Evolutionary conservation across 2,329 filamentous ascomycete species (phyloP).

Genomic region (Aspergillus thermomutatus): DNA sequence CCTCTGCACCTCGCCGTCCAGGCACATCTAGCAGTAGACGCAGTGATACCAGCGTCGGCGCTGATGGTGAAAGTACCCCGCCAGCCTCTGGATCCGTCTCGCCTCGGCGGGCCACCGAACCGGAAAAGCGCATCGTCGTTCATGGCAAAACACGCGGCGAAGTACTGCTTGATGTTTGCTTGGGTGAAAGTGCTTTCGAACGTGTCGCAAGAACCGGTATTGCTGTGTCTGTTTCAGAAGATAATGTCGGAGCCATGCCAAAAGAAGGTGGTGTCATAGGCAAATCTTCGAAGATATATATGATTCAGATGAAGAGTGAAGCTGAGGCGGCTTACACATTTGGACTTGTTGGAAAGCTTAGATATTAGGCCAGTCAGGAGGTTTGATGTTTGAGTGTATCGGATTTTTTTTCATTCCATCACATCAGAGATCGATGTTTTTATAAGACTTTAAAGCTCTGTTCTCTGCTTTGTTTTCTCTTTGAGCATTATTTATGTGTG

Average conservation of each 20-base stretch:
- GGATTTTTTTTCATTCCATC: neutral
- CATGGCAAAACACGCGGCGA: conserved; percentile 64
- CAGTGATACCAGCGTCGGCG: conserved; percentile 24
- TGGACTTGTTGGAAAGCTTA: conserved; percentile 50
- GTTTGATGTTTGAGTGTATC: conserved; percentile 1
- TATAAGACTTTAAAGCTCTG: neutral
- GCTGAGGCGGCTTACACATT: conserved; percentile 55
- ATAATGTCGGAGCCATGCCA: conserved; percentile 59
- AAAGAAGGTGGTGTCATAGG: conserved; percentile 57
- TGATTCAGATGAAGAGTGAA: conserved; percentile 60
- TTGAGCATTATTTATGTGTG: neutral
- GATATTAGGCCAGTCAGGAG: conserved; percentile 47
- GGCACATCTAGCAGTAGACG: conserved; percentile 51
- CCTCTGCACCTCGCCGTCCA: conserved; percentile 29
- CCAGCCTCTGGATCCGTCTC: conserved; percentile 30
- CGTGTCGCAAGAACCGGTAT: conserved; percentile 80
- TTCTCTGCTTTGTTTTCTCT: neutral
- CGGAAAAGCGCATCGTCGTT: conserved; percentile 84
- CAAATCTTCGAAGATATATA: conserved; percentile 58
- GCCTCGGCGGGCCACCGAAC: conserved; percentile 54
- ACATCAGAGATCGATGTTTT: neutral
- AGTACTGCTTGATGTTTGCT: conserved; percentile 74
- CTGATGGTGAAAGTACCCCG: conserved; percentile 23
- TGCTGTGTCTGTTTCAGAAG: conserved; percentile 83
- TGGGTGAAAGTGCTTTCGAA: conserved; percentile 81